A percentile compares a stretch with the other conserved stretches of the same genome.
phyloP scores from a whole-genome alignment of 352 stramenopile genomes.

The Phytophthora megakarya region DNA sequence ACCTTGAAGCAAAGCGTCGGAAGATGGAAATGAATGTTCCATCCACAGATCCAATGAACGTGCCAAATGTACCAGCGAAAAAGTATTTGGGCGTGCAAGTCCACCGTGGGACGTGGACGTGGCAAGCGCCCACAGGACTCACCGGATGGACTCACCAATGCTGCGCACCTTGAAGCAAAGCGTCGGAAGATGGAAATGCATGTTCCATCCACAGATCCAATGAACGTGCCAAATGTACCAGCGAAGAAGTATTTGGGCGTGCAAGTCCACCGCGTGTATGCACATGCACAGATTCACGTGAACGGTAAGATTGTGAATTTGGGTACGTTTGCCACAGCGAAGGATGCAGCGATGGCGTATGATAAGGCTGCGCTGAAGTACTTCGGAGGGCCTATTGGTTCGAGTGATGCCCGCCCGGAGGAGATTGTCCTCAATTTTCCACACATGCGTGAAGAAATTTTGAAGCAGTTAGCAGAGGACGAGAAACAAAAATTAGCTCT shows the following conservation, averaged over 20 bases:
- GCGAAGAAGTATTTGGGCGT: conserved; percentile 79
- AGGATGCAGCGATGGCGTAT: conserved; percentile 80
- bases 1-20: conserved; percentile 37
- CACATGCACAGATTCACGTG: conserved; percentile 79
- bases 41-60: conserved; percentile 23
- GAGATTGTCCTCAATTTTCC: conserved; percentile 80
- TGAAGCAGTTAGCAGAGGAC: conserved; percentile 70
- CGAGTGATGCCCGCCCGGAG: conserved; percentile 46
- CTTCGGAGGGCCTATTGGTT: conserved; percentile 58
- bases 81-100: conserved; percentile 79
- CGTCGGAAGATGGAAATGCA: conserved; percentile 39
- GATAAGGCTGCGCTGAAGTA: conserved; percentile 80
- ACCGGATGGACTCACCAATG: conserved; percentile 21
- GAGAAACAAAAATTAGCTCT: conserved; percentile 55
- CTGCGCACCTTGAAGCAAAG: conserved; percentile 29
- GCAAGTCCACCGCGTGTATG: conserved; percentile 70
- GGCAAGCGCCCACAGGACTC: conserved; percentile 60
- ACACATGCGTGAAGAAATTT: conserved; percentile 55
- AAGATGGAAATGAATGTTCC: conserved; percentile 32
- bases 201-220: conserved; percentile 8
- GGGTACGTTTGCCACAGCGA: conserved; percentile 67
- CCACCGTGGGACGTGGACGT: conserved; percentile 60
- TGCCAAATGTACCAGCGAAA: conserved; percentile 29
- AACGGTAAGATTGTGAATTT: conserved; percentile 81
- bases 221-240: conserved; percentile 17